These are phyloP conservation scores for Tricharina praecox DNA, from an alignment of 495 filamentous ascomycete species.

Conservation along the genomic window DNA sequence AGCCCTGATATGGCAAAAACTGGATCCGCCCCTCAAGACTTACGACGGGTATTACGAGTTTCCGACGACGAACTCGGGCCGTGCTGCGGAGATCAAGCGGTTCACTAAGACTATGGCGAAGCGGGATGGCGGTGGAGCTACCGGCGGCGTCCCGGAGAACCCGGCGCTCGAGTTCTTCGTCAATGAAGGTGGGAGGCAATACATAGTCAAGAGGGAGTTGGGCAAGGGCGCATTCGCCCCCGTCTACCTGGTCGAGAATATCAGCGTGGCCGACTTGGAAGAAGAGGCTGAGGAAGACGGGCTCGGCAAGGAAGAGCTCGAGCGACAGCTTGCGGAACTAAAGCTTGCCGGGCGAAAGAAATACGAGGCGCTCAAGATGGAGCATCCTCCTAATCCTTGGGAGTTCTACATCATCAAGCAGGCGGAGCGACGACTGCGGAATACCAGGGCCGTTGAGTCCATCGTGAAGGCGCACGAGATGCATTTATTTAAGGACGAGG, in stretches of 20 bases:
- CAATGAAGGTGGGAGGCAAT: slow-evolving; percentile 36
- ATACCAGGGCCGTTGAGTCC: slow-evolving; percentile 51
- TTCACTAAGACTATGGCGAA: slow-evolving; percentile 50
- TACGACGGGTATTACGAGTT: slow-evolving; percentile 69
- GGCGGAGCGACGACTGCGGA: slow-evolving; percentile 53
- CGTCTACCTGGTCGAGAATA: slow-evolving; percentile 75
- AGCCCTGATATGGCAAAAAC: slow-evolving; percentile 50
- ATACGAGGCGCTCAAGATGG: slow-evolving; percentile 84
- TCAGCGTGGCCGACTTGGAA: slow-evolving; percentile 29
- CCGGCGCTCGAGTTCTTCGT: slow-evolving; percentile 55
- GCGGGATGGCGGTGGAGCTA: slow-evolving; percentile 44
- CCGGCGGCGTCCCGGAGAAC: slow-evolving; percentile 35
- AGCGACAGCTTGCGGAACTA: slow-evolving; percentile 15
- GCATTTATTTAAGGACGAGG: slow-evolving; percentile 73
- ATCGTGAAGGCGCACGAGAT: slow-evolving; percentile 69
- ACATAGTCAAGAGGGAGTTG: slow-evolving; percentile 71
- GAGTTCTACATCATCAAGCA: slow-evolving; percentile 92
- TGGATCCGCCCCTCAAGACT: slow-evolving; percentile 50
- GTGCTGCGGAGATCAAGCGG: slow-evolving; percentile 57
- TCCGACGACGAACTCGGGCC: slow-evolving; percentile 38
- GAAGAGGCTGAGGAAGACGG: slow-evolving; percentile 32
- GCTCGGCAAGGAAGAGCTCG: slow-evolving; percentile 28
- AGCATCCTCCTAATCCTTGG: slow-evolving; percentile 69
- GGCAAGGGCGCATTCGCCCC: slow-evolving; percentile 88
- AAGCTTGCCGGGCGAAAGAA: slow-evolving; percentile 13